Conservation (phyloP, 2,329 filamentous ascomycete genomes). For the Neophaeococcomyces aloes region DNA sequence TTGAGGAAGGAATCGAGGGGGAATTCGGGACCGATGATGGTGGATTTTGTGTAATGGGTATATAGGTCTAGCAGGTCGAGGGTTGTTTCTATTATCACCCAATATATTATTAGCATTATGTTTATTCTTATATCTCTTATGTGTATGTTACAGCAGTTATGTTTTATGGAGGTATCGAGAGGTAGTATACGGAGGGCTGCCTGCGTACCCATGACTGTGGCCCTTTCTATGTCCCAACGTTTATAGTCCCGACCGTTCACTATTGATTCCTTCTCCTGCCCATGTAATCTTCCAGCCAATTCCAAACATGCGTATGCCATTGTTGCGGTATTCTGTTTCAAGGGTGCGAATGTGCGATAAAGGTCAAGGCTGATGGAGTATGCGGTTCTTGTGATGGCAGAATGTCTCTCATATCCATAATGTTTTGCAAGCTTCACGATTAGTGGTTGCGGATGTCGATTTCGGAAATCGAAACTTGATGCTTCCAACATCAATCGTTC, state of each 20-base stretch:
- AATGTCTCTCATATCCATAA: constrained; percentile 43
- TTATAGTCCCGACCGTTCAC: constrained; percentile 40
- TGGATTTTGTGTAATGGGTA: constrained; percentile 67
- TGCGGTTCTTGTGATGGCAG: constrained; percentile 52
- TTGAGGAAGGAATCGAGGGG: constrained; percentile 70
- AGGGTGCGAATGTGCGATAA: constrained; percentile 82
- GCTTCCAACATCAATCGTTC: constrained; percentile 90
- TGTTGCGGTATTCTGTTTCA: constrained; percentile 80
- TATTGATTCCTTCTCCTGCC: constrained; percentile 41
- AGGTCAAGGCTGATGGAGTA: constrained; percentile 80
- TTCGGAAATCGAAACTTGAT: constrained; percentile 86
- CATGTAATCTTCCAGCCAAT: constrained; percentile 58
- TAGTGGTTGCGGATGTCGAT: constrained; percentile 73
- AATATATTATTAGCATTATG: constrained; percentile 8
- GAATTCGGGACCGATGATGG: constrained; percentile 61
- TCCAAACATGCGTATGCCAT: constrained; percentile 76
- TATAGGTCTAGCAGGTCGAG: constrained; percentile 88
- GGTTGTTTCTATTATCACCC: constrained; percentile 57
- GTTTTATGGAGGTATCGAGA: constrained; percentile 4
- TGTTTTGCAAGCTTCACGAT: constrained; percentile 66
- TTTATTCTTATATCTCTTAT: constrained; percentile 5
- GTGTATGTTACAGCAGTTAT: constrained; percentile 1
- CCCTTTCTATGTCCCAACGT: constrained; percentile 37
- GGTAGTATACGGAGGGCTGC: constrained; percentile 6
- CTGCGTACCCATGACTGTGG: constrained; percentile 37